A percentile compares a stretch with the other conserved stretches of the same genome.
Evolutionary conservation across 805 yeast genomes (phyloP).

Genomic region (Limtongia smithiae): DNA sequence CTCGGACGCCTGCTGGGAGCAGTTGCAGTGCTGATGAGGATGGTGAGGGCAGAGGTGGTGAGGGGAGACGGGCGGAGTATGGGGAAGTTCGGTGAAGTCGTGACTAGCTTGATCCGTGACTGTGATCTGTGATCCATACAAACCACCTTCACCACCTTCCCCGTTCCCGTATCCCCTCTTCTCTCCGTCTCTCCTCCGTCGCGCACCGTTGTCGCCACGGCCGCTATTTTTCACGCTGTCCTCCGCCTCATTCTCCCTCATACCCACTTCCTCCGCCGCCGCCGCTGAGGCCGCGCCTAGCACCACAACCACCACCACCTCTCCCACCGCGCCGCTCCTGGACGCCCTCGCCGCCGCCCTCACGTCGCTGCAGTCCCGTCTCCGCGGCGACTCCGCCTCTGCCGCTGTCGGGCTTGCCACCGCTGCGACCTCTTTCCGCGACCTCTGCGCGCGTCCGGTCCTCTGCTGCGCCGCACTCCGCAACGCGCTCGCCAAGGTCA

Average conservation of each 20-base stretch:
- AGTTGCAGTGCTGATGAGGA: too few species aligned
- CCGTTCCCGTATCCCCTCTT: too few species aligned
- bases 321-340: too few species aligned
- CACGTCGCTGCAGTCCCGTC: background rate
- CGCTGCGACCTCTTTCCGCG: background rate
- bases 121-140: too few species aligned
- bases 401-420: background rate
- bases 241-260: conserved; percentile 4
- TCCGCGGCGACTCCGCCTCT: background rate
- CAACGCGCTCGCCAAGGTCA: conserved; percentile 2
- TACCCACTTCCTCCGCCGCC: background rate
- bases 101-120: too few species aligned
- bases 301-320: too few species aligned
- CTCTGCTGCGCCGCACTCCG: background rate
- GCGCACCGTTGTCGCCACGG: background rate
- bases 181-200: background rate
- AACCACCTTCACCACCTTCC: too few species aligned
- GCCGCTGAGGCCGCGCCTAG: too few species aligned
- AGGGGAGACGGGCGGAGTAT: too few species aligned
- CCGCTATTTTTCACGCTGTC: background rate
- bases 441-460: background rate
- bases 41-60: too few species aligned
- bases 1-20: too few species aligned
- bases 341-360: background rate
- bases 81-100: too few species aligned